Evolutionary conservation across 2,329 filamentous ascomycete genomes (phyloP).

Genomic region (Gremmenia infestans): DNA sequence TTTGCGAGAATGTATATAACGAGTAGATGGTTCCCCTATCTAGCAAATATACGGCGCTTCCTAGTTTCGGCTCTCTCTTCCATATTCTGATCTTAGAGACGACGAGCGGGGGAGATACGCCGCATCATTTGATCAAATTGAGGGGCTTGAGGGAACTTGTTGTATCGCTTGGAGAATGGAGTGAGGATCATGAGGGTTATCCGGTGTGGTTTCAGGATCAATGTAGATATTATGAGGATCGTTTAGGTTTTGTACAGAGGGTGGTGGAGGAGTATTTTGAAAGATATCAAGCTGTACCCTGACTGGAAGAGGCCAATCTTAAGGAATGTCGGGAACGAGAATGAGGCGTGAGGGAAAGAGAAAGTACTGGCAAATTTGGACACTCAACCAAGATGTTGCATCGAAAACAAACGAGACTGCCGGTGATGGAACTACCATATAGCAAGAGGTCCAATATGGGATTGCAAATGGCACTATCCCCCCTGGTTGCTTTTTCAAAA

Average conservation of each 20-base stretch:
- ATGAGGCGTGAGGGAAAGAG: background rate
- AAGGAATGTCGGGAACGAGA: background rate
- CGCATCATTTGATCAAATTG: background rate
- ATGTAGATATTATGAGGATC: no score
- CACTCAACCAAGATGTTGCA: no score
- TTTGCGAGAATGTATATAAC: background rate
- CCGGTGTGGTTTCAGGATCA: no score
- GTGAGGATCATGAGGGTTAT: no score
- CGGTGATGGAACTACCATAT: no score
- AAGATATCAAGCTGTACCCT: background rate
- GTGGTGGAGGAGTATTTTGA: background rate
- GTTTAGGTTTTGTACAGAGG: background rate
- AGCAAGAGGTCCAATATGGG: no score
- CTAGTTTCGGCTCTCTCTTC: background rate
- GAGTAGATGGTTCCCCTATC: background rate
- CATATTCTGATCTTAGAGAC: background rate
- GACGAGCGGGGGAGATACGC: background rate
- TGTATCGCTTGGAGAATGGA: background rate
- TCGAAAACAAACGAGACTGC: no score
- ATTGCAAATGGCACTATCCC: no score
- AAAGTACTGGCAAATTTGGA: background rate
- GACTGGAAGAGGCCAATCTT: background rate
- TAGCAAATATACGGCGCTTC: background rate
- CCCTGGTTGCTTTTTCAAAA: no score
- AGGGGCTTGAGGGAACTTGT: background rate